These are phyloP conservation scores for Myotisia sp. DNA, from an alignment of 2,329 filamentous ascomycete genomes.

Conservation along the genomic window DNA sequence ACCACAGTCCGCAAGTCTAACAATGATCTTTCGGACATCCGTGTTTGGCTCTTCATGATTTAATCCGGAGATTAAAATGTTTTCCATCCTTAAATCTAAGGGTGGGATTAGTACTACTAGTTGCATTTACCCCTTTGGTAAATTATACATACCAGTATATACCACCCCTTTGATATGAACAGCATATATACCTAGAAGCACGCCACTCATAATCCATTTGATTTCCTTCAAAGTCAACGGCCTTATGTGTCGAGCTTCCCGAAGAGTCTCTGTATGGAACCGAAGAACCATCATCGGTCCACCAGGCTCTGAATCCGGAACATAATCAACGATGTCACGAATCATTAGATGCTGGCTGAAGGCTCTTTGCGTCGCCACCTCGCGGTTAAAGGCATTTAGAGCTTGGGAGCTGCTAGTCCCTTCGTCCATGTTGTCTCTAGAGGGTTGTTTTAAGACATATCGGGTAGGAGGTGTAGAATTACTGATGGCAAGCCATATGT, in stretches of 20 bases:
- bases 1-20: constrained; percentile 12
- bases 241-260: constrained; percentile 11
- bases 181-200: constrained; percentile 11
- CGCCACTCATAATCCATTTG: constrained; percentile 13
- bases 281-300: constrained; percentile 13
- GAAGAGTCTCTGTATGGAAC: constrained; percentile 11
- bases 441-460: constrained; percentile 10
- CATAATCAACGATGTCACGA: constrained; percentile 7
- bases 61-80: constrained; percentile 10
- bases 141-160: constrained; percentile 9
- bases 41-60: constrained; percentile 8
- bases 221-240: constrained; percentile 11
- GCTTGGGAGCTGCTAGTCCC: neutral
- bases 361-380: constrained; percentile 12
- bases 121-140: neutral
- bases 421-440: constrained; percentile 5
- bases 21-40: constrained; percentile 11
- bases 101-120: neutral
- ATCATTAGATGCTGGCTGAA: constrained; percentile 11
- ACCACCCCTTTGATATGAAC: constrained; percentile 13
- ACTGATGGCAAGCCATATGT: constrained; percentile 10
- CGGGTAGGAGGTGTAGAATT: constrained; percentile 4
- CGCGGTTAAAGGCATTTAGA: constrained; percentile 10
- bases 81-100: constrained; percentile 14
- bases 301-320: constrained; percentile 8